A percentile compares a stretch with the other conserved stretches of the same genome.
Conservation (phyloP, 163 green algal species). For the Scenedesmus sp. region DNA sequence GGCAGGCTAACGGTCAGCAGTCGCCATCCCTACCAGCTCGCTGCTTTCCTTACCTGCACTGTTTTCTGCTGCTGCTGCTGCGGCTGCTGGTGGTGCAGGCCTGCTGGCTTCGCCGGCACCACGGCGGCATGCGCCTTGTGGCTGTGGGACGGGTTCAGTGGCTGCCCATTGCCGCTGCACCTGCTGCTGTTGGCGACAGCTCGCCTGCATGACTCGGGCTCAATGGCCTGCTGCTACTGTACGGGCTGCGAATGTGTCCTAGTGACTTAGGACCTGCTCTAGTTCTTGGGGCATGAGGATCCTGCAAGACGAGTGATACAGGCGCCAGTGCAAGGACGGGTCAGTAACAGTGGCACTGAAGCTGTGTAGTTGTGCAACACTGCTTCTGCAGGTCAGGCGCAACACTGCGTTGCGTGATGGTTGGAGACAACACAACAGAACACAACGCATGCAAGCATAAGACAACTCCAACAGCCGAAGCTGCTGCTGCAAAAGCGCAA, state of each 20-base stretch:
- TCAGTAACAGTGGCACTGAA: neutral
- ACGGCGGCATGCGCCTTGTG: neutral
- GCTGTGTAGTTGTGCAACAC: neutral
- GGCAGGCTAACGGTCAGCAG: no score
- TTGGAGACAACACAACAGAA: neutral
- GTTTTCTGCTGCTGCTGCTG: neutral
- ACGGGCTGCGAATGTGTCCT: conserved; percentile 53
- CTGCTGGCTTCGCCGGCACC: neutral
- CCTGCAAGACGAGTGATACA: conserved; percentile 44
- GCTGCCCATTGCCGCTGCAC: neutral
- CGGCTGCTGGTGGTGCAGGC: neutral
- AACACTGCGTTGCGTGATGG: neutral
- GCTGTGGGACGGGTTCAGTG: neutral
- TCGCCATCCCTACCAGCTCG: neutral
- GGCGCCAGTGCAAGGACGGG: neutral
- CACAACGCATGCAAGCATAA: neutral
- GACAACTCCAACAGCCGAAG: neutral
- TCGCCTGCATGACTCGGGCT: conserved; percentile 41
- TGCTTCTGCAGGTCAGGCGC: neutral
- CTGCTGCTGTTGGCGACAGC: conserved; percentile 14
- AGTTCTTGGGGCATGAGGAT: conserved; percentile 65
- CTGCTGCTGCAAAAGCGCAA: neutral
- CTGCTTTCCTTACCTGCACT: neutral
- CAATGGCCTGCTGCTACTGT: conserved; percentile 61
- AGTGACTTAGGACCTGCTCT: conserved; percentile 20